Percentiles rank a stretch among this genome's conserved stretches.
phyloP scores from a whole-genome alignment of 148 eudicot genomes.

The Rhododendron vialii region DNA sequence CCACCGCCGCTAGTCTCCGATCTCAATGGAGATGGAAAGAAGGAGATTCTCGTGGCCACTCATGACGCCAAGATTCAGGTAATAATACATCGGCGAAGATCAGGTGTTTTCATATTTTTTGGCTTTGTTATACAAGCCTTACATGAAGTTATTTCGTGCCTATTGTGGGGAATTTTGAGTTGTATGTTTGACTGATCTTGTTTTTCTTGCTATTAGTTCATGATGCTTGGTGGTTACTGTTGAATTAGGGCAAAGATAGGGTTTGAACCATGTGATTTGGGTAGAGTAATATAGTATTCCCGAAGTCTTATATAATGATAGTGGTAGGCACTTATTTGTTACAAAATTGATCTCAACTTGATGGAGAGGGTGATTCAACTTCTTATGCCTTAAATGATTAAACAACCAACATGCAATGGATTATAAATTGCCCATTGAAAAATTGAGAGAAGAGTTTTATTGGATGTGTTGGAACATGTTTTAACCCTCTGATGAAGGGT shows the following conservation, averaged over 20 bases:
- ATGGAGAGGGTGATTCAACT: neutral
- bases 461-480: too few species aligned
- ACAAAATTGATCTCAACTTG: neutral
- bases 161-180: neutral
- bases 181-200: neutral
- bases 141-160: neutral
- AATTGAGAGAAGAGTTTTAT: too few species aligned
- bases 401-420: neutral
- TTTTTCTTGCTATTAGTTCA: neutral
- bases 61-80: slow-evolving; percentile 97
- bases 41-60: slow-evolving; percentile 86
- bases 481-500: too few species aligned
- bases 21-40: slow-evolving; percentile 90
- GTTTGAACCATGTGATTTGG: neutral
- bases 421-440: neutral
- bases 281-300: neutral
- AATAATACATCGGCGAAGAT: neutral
- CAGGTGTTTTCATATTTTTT: neutral
- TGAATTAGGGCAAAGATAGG: neutral
- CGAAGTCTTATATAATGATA: neutral
- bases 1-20: slow-evolving; percentile 91
- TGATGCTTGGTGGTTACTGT: neutral
- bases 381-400: neutral
- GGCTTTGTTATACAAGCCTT: neutral
- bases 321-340: neutral